Evolutionary conservation across 306 rosid genomes (phyloP), one percentile per base, ranked within the genome.

Genomic region (peach (Prunus persica)): DNA sequence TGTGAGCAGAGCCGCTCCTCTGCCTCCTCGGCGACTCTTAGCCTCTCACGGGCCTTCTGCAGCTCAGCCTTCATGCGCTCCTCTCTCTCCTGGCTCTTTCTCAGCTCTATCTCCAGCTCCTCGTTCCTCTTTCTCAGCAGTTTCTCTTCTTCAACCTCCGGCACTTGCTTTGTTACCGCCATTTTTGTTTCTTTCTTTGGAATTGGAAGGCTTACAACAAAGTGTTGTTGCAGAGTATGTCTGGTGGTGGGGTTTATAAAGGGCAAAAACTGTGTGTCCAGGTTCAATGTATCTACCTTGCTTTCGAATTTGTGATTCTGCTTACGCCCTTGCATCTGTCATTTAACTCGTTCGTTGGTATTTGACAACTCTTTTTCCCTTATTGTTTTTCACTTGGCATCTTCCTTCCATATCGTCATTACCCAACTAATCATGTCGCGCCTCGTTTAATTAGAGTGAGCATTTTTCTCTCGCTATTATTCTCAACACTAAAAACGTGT

Each of bases 1-100:
- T 95, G 98, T 0, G 88, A 89, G 73, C 97, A 95, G 52, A 95
- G 96, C 51, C 92, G 86, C 93, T 95, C 98, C 79, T 95, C 98
- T 0, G 90, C 98, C 5, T 92, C 98, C 77, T 95, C 98, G 10
- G 96, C 92, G 46, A 95, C 85, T 43, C 88, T 84, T 27, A 95
- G 88, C 84, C 96, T 87, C 74, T 90, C 85, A 57, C 84, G 79
- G 19, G 85, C 76, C 71, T 79, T 85, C 32, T 79, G 77, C 2
- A 95, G 80, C 78, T 95, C 81, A 2, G 65, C 57, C 65, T 50
- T 88, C 99, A 89, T 89, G 58, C 78, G 22, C 72, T 88, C 91
- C 83, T 95, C 97, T 34, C 97, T 84, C 74, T 88, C 91, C 5
- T 65, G 89, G 82, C 93, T 92, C 65, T 69, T 79, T 73, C 85